Evolutionary conservation across 192 early-diverging fungal species (phyloP), one percentile per base, ranked within the genome.

Genomic region (Chytriomyces sp.): DNA sequence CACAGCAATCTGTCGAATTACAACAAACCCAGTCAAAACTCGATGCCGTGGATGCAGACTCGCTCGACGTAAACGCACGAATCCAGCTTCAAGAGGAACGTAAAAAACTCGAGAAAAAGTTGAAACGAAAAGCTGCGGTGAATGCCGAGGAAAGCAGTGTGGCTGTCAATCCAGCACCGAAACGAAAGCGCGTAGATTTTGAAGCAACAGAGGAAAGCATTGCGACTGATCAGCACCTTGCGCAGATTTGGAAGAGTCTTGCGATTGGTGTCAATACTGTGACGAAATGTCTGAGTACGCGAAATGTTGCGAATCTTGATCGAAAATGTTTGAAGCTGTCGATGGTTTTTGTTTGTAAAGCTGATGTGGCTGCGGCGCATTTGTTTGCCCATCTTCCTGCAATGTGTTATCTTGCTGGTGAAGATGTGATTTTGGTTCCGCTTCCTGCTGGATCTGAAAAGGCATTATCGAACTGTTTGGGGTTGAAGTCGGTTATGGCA

Each of bases 331-430:
- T 28, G 18, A 64, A 64, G 1, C 67, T 79, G 4, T 65, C 77
- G 5, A 10, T 69, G 11, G 50, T 83, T 3, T 77, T 83, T 28
- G 67, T 83, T 5, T 83, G 78, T 66, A 76, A 72, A 61, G 63
- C 64, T 0, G 82, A 83, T 60, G 64, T 77, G 6, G 43, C 74
- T 11, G 9, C 53, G 16, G 5, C 75, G 23, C 82, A 79, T 16
- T 48, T 83, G 11, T 83, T 73, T 57, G 75, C 82, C 16, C 82
- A 83, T 53, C 53, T 83, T 61, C 82, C 82, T 16, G 73, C 75
- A 16, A 24, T 83, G 47, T 48, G 69, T 0, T 74, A 72, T 48
- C 74, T 83, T 20, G 67, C 78, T 13, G 68, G 69, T 0, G 10
- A 10, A 20, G 13, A 49, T 26, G 47, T 77, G 5, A 43, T 69